Evolutionary conservation across 306 rosid genomes (phyloP), one percentile per base, ranked within the genome.

Genomic region (Prunus campanulata): DNA sequence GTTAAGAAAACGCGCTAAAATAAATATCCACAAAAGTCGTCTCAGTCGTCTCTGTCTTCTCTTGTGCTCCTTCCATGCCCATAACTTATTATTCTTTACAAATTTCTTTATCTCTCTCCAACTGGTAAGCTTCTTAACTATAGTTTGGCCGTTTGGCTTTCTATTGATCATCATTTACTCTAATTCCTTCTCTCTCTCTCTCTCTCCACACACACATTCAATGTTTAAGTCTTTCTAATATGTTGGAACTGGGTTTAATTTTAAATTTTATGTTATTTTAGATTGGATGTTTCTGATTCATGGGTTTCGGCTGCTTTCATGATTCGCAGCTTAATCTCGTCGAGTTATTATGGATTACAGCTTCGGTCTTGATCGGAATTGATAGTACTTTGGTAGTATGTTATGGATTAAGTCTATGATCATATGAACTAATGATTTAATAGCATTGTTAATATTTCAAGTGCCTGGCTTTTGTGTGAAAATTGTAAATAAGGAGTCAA

Each of bases 401-500:
- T 35, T 35, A 6, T 35, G 42, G 42, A 35, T 35, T 6, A 35
- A 35, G 42, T 0, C 11, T 8, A 11, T 48, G 11, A 48, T 48
- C 15, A 48, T 48, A 48, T 48, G 51, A 48, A 9, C 4, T 11
- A 48, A 2, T 48, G 14, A 48, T 3, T 48, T 48, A 2, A 48
- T 13, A 48, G 51, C 14, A 10, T 48, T 48, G 51, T 10, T 8
- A 47, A 12, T 47, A 5, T 48, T 48, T 48, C 3, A 77, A 57
- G 42, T 6, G 42, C 42, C 42, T 5, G 42, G 42, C 42, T 70
- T 5, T 81, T 83, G 74, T 54, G 81, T 84, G 83, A 78, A 79
- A 72, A 69, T 81, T 88, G 69, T 84, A 83, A 64, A 72, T 52
- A 73, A 62, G 75, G 63, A 77, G 79, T 63, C 22, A 82, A 70